These are phyloP conservation scores for Juncus effusus DNA, from an alignment of 176 grass and related monocot species.

Conservation along the genomic window DNA sequence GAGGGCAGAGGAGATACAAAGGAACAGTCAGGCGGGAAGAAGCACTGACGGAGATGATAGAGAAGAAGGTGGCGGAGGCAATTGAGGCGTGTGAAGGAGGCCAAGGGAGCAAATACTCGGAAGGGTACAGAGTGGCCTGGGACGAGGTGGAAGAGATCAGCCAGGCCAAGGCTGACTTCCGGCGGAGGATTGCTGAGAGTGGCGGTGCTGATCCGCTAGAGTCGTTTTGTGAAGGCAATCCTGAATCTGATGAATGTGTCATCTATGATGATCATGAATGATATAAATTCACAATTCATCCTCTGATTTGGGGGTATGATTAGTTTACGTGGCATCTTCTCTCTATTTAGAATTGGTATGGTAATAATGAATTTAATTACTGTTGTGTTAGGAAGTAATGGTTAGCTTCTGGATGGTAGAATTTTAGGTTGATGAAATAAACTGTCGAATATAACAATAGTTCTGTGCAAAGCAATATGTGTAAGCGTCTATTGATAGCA, in stretches of 20 bases:
- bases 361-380: too few species aligned
- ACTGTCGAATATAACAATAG: too few species aligned
- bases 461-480: too few species aligned
- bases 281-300: not conserved
- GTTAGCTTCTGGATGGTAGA: too few species aligned
- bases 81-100: constrained; percentile 44
- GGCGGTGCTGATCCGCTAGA: constrained; percentile 53
- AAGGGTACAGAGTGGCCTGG: constrained; percentile 63
- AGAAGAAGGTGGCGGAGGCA: constrained; percentile 75
- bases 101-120: constrained; percentile 2
- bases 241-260: constrained; percentile 45
- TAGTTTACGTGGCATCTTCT: too few species aligned
- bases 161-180: constrained; percentile 58
- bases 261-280: constrained; percentile 43
- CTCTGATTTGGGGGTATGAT: not conserved
- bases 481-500: too few species aligned
- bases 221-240: constrained; percentile 53
- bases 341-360: not conserved
- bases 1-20: constrained; percentile 52
- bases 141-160: constrained; percentile 83
- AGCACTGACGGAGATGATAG: constrained; percentile 59
- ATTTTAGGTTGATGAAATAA: too few species aligned
- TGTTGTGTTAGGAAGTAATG: not conserved
- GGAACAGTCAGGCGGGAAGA: constrained; percentile 58
- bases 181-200: constrained; percentile 41